Evolutionary conservation across 2,329 filamentous ascomycete genomes (phyloP).

Genomic region (Colletotrichum endophyticum): DNA sequence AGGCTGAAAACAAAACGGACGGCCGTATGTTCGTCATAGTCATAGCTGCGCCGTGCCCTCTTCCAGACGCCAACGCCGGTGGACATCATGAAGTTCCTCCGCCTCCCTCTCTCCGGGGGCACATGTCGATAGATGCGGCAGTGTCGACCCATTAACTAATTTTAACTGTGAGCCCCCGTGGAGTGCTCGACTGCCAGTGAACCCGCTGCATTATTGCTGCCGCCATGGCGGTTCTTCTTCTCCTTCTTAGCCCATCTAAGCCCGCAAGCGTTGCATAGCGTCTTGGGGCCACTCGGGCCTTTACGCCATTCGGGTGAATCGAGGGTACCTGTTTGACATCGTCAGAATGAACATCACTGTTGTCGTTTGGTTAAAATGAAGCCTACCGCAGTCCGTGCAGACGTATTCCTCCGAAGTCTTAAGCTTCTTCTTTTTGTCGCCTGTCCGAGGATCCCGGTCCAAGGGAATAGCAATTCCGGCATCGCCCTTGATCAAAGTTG

Average conservation of each 20-base stretch:
- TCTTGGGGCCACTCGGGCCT: conserved; percentile 90
- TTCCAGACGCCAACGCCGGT: conserved; percentile 8
- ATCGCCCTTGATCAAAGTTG: conserved; percentile 82
- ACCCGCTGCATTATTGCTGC: not conserved
- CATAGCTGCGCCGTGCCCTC: conserved; percentile 4
- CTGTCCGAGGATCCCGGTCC: conserved; percentile 74
- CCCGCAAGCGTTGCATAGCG: conserved; percentile 93
- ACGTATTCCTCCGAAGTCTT: conserved; percentile 89
- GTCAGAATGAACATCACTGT: not conserved
- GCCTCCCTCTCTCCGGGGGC: not conserved
- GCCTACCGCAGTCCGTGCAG: conserved; percentile 87
- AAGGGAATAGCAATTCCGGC: conserved; percentile 84
- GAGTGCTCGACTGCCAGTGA: conserved; percentile 15
- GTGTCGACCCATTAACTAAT: not conserved
- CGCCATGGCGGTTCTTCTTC: conserved; percentile 63
- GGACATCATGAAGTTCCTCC: not conserved
- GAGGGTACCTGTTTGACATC: conserved; percentile 64
- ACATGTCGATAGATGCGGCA: not conserved
- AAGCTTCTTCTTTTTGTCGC: conserved; percentile 86
- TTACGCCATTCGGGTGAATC: conserved; percentile 97
- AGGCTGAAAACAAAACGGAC: conserved; percentile 4
- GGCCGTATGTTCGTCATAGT: conserved; percentile 11
- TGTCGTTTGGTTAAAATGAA: not conserved
- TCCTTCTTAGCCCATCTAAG: conserved; percentile 80
- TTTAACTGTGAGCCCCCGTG: not conserved